Evolutionary conservation across 192 early-diverging fungal genomes (phyloP), one percentile per base, ranked within the genome.

Genomic region (Helicostylum pulchrum): DNA sequence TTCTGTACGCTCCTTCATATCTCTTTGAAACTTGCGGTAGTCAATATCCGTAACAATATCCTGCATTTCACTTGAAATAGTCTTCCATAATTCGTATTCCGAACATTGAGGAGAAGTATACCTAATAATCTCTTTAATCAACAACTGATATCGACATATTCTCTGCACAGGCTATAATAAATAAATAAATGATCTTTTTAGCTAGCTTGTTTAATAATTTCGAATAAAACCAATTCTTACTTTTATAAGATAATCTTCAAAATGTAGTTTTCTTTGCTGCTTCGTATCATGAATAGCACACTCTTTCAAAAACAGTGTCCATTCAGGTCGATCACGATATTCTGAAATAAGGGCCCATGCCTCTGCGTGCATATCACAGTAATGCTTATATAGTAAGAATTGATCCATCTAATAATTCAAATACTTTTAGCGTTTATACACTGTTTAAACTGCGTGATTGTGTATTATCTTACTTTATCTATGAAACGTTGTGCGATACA

Each of bases 101-200:
- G 71, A 36, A 12, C 72, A 67, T 9, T 56, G 58, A 15, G 64
- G 43, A 19, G 70, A 64, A 3, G 86, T 88, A 39, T 81, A 68
- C 46, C 84, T 78, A 17, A 81, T 46, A 48, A 88, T 74, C 14
- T 87, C 88, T 15, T 80, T 78, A 39, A 87, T 75, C 14, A 97
- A 75, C 6, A 97, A 77, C 10, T 92, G 94, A 75, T 97, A 97
- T 32, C 92, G 91, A 71, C 93, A 94, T 31, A 96, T 88, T 11
- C 95, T 79, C 73, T 97, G 95, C 2, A 97, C 85, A 10, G 94
- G 94, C 67, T 94, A 26, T 26, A 26, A 26, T 26, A 26, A n/a
- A n/a, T n/a, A n/a, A n/a, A n/a, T n/a, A n/a, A n/a, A n/a, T n/a
- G n/a, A n/a, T n/a, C n/a, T n/a, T n/a, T n/a, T n/a, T n/a, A n/a